Evolutionary conservation across 2,329 filamentous ascomycete species (phyloP), one percentile per base, ranked within the genome.

Genomic region (Fusarium albidum): DNA sequence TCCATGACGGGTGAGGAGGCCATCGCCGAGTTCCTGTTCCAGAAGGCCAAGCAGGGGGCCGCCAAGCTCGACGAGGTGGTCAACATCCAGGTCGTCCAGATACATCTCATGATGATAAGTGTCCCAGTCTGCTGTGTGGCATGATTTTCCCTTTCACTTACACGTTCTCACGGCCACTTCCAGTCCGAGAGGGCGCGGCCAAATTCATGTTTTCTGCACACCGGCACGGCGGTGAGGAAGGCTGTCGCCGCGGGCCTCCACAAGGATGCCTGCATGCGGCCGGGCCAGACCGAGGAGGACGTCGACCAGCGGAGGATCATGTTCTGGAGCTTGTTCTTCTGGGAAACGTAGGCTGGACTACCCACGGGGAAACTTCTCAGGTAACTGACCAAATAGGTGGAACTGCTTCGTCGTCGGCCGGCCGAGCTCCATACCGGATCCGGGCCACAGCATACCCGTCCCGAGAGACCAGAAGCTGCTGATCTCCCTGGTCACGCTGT

Each of bases 21-120:
- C 2, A 75, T 75, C 57, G 75, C 73, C 0, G 73, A 78, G 25
- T 68, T 77, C 17, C 49, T 79, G 21, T 76, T 75, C 17, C 72
- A 77, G 25, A 75, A 73, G n/a, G 75, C 75, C 4, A 78, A 76
- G 56, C 68, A 71, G 25, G 72, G 72, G 0, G 63, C 69, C 11
- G 61, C 61, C 6, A 65, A 69, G 6, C 67, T 75, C 39, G 76
- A 79, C 38, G 76, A 79, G 21, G 71, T 77, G 13, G 76, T 79
- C 3, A 79, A 79, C 35, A 57, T 77, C 12, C 74, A 78, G 44
- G 72, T 72, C 1, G 68, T 79, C 4, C 77, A 79, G 50, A 68
- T 77, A 7, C 69, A 75, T 1, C 57, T 77, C 12, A 64, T 78
- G 26, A 77, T 79, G 74, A 78, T 78, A 75, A 76, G 76, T 58